Base-by-base conservation (phyloP, 352 stramenopile genomes). In the Phytophthora tubulina region DNA sequence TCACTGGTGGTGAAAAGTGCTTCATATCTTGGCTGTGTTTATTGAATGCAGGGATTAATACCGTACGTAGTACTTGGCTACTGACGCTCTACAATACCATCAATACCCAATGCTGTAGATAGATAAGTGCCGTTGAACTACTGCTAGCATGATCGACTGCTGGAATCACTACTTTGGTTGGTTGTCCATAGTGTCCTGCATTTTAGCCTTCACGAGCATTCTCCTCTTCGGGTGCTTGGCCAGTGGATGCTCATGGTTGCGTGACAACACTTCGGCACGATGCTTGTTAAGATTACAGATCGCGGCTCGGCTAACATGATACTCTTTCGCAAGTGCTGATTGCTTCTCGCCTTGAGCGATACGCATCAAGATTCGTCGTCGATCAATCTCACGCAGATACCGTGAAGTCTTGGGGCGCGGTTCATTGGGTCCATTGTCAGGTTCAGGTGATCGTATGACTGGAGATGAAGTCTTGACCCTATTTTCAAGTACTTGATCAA, bases 281-380 rank as follows among this genome's bases (percentile, higher is more conserved):
- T 90, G 81, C 51, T 92, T 92, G 70, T 89, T 86, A 27, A 92
- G 60, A 54, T 90, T 90, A 59, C 84, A 92, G 62, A 92, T 92
- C 13, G 84, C 82, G 0, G 84, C 82, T 58, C 84, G 84, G 9
- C 80, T 92, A 33, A 92, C 84, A n/a, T 78, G 77, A 52, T 88
- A 92, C 64, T 92, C 85, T 49, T 89, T 90, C 3, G 85, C 83
- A 15, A 91, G 75, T 17, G 75, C 77, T 4, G 83, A 80, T 44
- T 91, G 82, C 62, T 90, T 88, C 55, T 93, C 85, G 15, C 85
- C 85, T 41, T 84, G 78, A 6, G 78, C 74, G 27, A 92, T 78
- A 8, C 85, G 85, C 48, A 80, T 61, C 31, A 92, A 71, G 73
- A 92, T 92, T 2, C 54, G 66, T 31, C 82, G 82, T 4, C 85